A percentile compares a stretch with the other conserved stretches of the same genome.
These are phyloP conservation scores for Acmispon strigosus DNA, from an alignment of 306 rosid genomes.

Conservation along the genomic window DNA sequence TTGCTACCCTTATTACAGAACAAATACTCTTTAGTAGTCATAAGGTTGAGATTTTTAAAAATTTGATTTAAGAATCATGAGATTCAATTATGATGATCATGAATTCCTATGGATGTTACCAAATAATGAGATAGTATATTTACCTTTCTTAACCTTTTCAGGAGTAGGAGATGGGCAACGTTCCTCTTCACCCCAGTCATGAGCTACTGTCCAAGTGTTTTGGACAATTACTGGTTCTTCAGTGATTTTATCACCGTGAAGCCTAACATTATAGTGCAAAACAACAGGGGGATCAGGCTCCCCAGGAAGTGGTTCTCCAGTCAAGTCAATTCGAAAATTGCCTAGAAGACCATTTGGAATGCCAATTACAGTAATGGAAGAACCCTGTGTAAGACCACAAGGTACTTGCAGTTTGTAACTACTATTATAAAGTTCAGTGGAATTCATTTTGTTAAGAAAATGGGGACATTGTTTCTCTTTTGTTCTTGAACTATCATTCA, in stretches of 20 bases:
- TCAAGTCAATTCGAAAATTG: slow-evolving; percentile 73
- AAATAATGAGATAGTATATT: neutral
- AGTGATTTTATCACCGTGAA: slow-evolving; percentile 89
- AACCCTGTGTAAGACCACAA: slow-evolving; percentile 98
- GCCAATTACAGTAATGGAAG: slow-evolving; percentile 80
- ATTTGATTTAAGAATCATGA: slow-evolving; percentile 1
- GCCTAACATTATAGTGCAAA: slow-evolving; percentile 95
- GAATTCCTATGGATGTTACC: neutral
- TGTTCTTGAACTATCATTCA: slow-evolving; percentile 58
- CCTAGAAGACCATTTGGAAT: slow-evolving; percentile 91
- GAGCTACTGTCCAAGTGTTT: slow-evolving; percentile 91
- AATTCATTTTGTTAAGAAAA: slow-evolving; percentile 74
- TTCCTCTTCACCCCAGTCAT: slow-evolving; percentile 97
- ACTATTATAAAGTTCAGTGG: slow-evolving; percentile 47
- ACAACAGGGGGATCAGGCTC: slow-evolving; percentile 91
- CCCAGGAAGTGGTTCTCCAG: slow-evolving; percentile 95
- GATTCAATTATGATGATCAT: neutral
- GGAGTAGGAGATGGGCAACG: slow-evolving; percentile 89
- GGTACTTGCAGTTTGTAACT: slow-evolving; percentile 63
- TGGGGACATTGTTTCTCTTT: slow-evolving; percentile 94
- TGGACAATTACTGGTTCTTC: slow-evolving; percentile 97
- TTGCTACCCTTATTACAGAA: neutral
- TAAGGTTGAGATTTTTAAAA: neutral
- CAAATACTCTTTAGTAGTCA: neutral
- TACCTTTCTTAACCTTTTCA: slow-evolving; percentile 72